Evolutionary conservation across 2,329 filamentous ascomycete genomes (phyloP).

Genomic region (Xylariaceae sp.): DNA sequence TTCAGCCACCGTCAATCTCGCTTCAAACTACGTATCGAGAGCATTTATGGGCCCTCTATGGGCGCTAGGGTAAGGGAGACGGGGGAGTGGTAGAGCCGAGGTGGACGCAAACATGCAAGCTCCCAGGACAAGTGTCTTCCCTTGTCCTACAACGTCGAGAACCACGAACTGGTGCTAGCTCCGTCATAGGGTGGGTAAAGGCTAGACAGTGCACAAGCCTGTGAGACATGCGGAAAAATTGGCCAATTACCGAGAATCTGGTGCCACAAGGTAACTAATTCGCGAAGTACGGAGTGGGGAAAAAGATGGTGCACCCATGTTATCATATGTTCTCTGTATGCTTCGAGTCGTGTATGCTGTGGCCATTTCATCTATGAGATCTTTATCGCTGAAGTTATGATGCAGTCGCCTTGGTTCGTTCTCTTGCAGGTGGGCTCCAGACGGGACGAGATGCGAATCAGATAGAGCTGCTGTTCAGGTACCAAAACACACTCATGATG

Average conservation of each 20-base stretch:
- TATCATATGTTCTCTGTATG: conserved; percentile 38
- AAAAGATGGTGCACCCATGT: conserved; percentile 25
- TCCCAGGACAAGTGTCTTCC: conserved; percentile 27
- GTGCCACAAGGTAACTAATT: conserved; percentile 33
- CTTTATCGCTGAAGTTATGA: neutral
- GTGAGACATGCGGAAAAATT: conserved; percentile 42
- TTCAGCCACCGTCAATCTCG: neutral
- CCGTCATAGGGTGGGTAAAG: conserved; percentile 23
- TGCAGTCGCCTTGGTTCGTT: neutral
- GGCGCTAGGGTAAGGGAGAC: conserved; percentile 5
- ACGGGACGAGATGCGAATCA: conserved; percentile 1
- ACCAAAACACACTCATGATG: neutral
- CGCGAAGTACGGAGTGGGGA: conserved; percentile 34
- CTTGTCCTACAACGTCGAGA: conserved; percentile 29
- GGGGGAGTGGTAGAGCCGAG: conserved; percentile 24
- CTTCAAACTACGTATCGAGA: neutral
- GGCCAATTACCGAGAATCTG: conserved; percentile 40
- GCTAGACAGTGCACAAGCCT: conserved; percentile 31
- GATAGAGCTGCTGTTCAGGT: neutral
- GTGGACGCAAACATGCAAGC: conserved; percentile 33
- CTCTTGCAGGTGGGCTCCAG: neutral
- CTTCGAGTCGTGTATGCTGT: conserved; percentile 33
- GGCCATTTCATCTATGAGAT: conserved; percentile 3
- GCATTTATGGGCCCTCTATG: conserved; percentile 3
- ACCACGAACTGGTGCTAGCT: conserved; percentile 26